These are phyloP conservation scores for Ogataea hybrid DNA, from an alignment of 1,139 yeast genomes.

Conservation along the genomic window DNA sequence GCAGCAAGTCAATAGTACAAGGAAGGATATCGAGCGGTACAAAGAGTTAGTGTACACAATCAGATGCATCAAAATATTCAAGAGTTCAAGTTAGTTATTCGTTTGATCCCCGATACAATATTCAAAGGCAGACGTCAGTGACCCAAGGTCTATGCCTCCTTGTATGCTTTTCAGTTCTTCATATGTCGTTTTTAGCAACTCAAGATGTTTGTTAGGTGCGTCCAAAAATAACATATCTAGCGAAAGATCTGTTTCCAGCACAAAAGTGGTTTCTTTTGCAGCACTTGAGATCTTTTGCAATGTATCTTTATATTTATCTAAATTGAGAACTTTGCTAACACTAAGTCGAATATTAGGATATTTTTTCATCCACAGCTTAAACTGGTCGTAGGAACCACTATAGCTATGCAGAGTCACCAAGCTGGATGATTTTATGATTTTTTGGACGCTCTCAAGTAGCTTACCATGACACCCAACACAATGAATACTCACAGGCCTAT, in stretches of 20 bases:
- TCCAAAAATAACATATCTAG: constrained; percentile 25
- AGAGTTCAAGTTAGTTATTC: not conserved
- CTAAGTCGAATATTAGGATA: constrained; percentile 48
- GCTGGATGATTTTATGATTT: constrained; percentile 31
- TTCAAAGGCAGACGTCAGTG: constrained; percentile 5
- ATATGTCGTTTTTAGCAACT: constrained; percentile 11
- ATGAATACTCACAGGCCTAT: constrained; percentile 69
- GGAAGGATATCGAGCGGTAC: constrained; percentile 15
- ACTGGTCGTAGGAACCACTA: constrained; percentile 76
- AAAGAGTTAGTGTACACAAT: constrained; percentile 28
- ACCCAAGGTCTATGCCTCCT: constrained; percentile 1
- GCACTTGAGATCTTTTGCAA: constrained; percentile 20
- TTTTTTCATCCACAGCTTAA: constrained; percentile 48
- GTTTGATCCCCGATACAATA: constrained; percentile 1
- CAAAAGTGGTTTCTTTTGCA: constrained; percentile 39
- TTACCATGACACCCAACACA: constrained; percentile 77
- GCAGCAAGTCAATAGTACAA: not conserved
- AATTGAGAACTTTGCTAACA: constrained; percentile 60
- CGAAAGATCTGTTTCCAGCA: constrained; percentile 54
- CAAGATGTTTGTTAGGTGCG: constrained; percentile 8
- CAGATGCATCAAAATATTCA: constrained; percentile 27
- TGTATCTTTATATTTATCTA: constrained; percentile 23
- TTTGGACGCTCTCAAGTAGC: constrained; percentile 44
- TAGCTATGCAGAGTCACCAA: constrained; percentile 73
- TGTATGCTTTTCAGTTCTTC: constrained; percentile 5